A percentile compares a stretch with the other conserved stretches of the same genome.
These are phyloP conservation scores for Umbelopsis isabellina DNA, from an alignment of 192 early-diverging fungal species.

Conservation along the genomic window DNA sequence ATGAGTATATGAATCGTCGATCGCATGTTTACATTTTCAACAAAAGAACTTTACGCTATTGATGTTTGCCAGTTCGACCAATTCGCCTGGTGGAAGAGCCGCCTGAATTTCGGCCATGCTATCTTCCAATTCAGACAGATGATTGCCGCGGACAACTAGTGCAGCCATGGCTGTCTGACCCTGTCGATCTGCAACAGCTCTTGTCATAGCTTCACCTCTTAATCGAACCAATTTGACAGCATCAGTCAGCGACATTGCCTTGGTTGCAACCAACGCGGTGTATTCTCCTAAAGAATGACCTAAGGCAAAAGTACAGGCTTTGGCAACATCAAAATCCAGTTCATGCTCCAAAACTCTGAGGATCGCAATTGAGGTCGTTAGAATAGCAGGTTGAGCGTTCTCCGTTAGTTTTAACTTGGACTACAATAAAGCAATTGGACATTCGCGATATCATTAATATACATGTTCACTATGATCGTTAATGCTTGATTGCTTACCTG, in stretches of 20 bases:
- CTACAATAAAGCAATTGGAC: slow-evolving; percentile 31
- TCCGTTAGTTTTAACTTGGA: slow-evolving; percentile 62
- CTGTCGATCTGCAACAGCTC: slow-evolving; percentile 65
- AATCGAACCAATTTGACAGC: slow-evolving; percentile 83
- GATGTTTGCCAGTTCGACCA: slow-evolving; percentile 89
- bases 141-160: slow-evolving; percentile 74
- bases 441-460: slow-evolving; percentile 69
- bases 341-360: slow-evolving; percentile 83
- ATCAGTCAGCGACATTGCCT: slow-evolving; percentile 69
- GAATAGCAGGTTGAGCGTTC: slow-evolving; percentile 91
- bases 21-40: slow-evolving; percentile 8
- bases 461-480: slow-evolving; percentile 49
- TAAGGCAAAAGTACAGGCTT: slow-evolving; percentile 76
- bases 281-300: slow-evolving; percentile 98
- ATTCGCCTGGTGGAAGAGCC: slow-evolving; percentile 66
- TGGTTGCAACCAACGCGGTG: slow-evolving; percentile 71
- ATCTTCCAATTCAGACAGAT: slow-evolving; percentile 70
- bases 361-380: slow-evolving; percentile 88
- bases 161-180: slow-evolving; percentile 86
- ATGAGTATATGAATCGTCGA: background rate
- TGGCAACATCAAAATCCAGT: slow-evolving; percentile 74
- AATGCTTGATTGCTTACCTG: slow-evolving; percentile 40
- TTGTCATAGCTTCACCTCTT: slow-evolving; percentile 89
- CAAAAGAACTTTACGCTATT: slow-evolving; percentile 56
- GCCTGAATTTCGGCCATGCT: slow-evolving; percentile 67